Base-by-base conservation (phyloP, 1,139 yeast genomes). In the Candida tropicalis region DNA sequence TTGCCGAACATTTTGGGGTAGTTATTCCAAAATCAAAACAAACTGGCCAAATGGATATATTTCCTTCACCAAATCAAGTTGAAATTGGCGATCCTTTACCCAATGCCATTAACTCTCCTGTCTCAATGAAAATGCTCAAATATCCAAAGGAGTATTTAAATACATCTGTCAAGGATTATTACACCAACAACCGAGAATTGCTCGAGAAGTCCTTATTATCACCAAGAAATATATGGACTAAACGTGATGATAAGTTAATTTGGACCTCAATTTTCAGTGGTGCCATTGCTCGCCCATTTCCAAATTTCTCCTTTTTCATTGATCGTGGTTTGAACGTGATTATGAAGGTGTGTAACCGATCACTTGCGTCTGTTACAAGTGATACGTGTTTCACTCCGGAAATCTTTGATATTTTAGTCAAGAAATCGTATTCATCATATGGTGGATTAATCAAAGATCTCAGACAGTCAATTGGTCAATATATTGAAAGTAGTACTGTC, bases 251-350 rank as follows among this genome's bases (percentile, higher is more conserved):
- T 44, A 40, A 43, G 16, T 23, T 41, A 16, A 55, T 70, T 29
- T 70, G 73, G 74, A 46, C 53, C n/a, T 44, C 59, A 0, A 57
- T 68, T 6, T 64, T 59, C 41, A 57, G 62, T 42, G 63, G 63
- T 34, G 57, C 66, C 25, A 55, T 55, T 13, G 52, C 58, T 9
- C 48, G 62, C 26, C 56, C 60, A 17, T 56, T 60, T 27, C 56
- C 66, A 5, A 68, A 65, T 44, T 68, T 62, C 47, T 56, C 62
- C 2, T 70, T 69, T 45, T 63, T 71, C 45, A 60, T 71, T 55
- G 77, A 71, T 45, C 60, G 71, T 38, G 60, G 74, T 0, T 56
- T 70, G 35, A 71, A 66, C 42, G 59, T 68, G 3, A 49, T 72
- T 12, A 52, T 71, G 35, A 63, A 61, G 36, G 51, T 47, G 20